Evolutionary conservation across 495 filamentous ascomycete species (phyloP).

Genomic region (Saxophila tyrrhenica): DNA sequence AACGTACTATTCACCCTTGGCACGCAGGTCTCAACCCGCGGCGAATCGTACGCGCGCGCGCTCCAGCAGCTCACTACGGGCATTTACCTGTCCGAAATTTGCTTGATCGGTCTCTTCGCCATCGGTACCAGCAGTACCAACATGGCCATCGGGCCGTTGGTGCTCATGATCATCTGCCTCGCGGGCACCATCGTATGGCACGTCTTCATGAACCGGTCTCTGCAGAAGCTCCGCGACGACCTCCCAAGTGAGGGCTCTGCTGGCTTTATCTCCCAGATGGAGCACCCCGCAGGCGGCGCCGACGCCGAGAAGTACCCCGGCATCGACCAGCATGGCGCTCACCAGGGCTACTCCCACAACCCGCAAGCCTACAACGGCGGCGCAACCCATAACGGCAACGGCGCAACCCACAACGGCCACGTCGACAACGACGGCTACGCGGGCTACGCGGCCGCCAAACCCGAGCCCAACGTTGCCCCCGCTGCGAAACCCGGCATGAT

Average conservation of each 20-base stretch:
- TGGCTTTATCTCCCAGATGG: constrained; percentile 21
- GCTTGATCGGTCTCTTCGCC: constrained; percentile 81
- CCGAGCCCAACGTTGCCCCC: constrained; percentile 4
- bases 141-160: constrained; percentile 57
- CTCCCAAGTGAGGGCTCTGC: constrained; percentile 55
- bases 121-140: constrained; percentile 38
- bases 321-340: background rate
- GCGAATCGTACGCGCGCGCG: constrained; percentile 72
- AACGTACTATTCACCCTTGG: constrained; percentile 88
- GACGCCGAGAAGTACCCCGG: constrained; percentile 7
- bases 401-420: background rate
- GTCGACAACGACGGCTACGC: background rate
- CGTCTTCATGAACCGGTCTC: constrained; percentile 60
- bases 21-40: constrained; percentile 73
- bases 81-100: constrained; percentile 71
- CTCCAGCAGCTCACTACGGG: constrained; percentile 82
- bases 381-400: background rate
- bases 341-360: constrained; percentile 24
- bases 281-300: constrained; percentile 23
- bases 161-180: constrained; percentile 76
- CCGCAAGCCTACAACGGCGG: background rate
- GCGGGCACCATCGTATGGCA: constrained; percentile 73
- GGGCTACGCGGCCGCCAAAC: background rate
- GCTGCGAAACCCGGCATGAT: constrained; percentile 5
- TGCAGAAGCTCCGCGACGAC: constrained; percentile 66